Conservation (phyloP, 2,329 filamentous ascomycete genomes). For the Daldinia sp. region DNA sequence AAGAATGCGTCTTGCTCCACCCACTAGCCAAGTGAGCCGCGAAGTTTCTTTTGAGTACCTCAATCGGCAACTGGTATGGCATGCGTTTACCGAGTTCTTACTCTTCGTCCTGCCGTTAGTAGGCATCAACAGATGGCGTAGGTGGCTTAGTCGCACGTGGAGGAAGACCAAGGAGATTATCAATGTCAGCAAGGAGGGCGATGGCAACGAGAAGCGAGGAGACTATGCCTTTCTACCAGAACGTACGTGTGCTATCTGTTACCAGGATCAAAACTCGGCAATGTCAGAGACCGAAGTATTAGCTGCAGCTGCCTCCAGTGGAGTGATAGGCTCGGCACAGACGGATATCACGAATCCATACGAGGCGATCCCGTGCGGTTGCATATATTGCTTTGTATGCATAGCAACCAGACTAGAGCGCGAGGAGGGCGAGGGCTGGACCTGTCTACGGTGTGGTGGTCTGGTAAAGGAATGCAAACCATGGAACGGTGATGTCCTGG, state of each 20-base stretch:
- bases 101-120: conserved; percentile 97
- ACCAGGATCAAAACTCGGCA: conserved; percentile 87
- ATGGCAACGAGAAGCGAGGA: conserved; percentile 70
- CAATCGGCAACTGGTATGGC: conserved; percentile 98
- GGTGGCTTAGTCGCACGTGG: conserved; percentile 91
- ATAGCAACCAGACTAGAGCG: conserved; percentile 89
- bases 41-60: conserved; percentile 98
- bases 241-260: conserved; percentile 95
- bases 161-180: conserved; percentile 79
- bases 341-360: conserved; percentile 98
- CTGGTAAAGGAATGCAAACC: conserved; percentile 86
- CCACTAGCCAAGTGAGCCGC: conserved; percentile 84
- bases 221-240: conserved; percentile 90
- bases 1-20: conserved; percentile 85
- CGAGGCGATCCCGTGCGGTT: conserved; percentile 87
- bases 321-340: conserved; percentile 86
- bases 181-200: conserved; percentile 60
- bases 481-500: conserved; percentile 90
- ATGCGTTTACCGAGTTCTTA: conserved; percentile 99
- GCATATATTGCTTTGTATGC: conserved; percentile 96
- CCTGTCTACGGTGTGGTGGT: conserved; percentile 88
- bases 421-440: conserved; percentile 95
- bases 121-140: conserved; percentile 90
- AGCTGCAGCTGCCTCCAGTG: conserved; percentile 75
- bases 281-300: conserved; percentile 82